Evolutionary conservation across 2,329 filamentous ascomycete species (phyloP), one percentile per base, ranked within the genome.

Genomic region (Sporothrix phasma): DNA sequence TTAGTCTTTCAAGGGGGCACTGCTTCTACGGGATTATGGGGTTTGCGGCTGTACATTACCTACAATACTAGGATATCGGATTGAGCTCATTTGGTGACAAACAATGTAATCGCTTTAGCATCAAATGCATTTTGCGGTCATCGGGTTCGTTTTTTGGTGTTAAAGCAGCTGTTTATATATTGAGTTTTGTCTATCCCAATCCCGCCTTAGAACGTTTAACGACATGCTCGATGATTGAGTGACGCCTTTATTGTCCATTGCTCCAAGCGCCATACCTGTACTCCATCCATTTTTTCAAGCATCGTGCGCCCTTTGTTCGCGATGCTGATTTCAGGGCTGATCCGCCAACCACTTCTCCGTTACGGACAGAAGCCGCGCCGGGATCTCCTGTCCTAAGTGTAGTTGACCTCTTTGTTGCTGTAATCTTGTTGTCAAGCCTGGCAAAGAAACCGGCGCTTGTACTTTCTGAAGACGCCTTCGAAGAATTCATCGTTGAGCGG

Each of bases 231-330:
- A 99, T 88, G 0, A 93, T 93, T 90, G 85, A 68, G 96, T 76
- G 61, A 96, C 94, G 37, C 94, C 94, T 74, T 94, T 90, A 74
- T 95, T 96, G 67, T 95, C 86, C 1, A 79, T 73, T 11, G 89
- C 85, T 61, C 94, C 94, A 0, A 99, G 81, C 1, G 89, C 89
- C 72, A 88, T 96, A 5, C 94, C 94, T 61, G 82, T 88, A 66
- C 84, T 89, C 92, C 94, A 99, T 94, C 94, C 94, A 97, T 97
- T 76, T 94, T 97, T 77, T 96, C 91, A 68, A 99, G 77, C 85
- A 99, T 89, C 3, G 86, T 85, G 60, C 91, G 84, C 11, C 94
- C 94, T 69, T 85, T 90, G 73, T 96, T 97, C 62, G 88, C 89
- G 4, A 80, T 79, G 1, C 90, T 89, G 37, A 99, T 81, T 73